Percentiles rank a stretch among this genome's conserved stretches.
phyloP scores from a whole-genome alignment of 1,139 yeast genomes.

The Scheffersomyces illinoinensis region DNA sequence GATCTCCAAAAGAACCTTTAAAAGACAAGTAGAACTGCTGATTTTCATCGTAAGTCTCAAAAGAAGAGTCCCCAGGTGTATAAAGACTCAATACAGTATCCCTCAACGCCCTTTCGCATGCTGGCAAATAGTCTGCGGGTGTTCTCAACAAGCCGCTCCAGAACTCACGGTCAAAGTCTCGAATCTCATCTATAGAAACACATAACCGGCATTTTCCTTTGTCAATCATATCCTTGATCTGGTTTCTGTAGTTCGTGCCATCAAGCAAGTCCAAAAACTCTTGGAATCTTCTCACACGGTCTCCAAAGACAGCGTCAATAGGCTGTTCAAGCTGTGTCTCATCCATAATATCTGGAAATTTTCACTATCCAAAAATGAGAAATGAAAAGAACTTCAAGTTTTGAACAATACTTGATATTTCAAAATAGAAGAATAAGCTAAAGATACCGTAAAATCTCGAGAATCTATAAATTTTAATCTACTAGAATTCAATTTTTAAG shows the following conservation, averaged over 20 bases:
- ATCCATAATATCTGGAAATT: constrained; percentile 15
- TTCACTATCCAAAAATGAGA: background rate
- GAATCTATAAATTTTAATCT: background rate
- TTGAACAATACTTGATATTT: background rate
- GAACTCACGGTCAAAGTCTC: constrained; percentile 77
- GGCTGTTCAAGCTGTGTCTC: constrained; percentile 32
- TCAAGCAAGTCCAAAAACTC: constrained; percentile 72
- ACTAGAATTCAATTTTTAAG: background rate
- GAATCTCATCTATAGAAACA: constrained; percentile 81
- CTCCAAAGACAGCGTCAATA: constrained; percentile 59
- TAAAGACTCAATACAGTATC: constrained; percentile 74
- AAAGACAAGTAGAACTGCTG: constrained; percentile 78
- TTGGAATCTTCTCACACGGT: constrained; percentile 83
- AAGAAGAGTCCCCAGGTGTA: constrained; percentile 54
- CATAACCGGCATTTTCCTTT: constrained; percentile 66
- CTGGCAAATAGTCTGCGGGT: constrained; percentile 88
- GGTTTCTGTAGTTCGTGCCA: constrained; percentile 62
- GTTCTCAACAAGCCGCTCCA: constrained; percentile 75
- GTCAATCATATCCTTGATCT: constrained; percentile 69
- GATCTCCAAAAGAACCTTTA: constrained; percentile 90
- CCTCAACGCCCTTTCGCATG: constrained; percentile 83
- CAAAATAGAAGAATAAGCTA: background rate
- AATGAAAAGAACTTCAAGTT: background rate
- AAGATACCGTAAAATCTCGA: background rate
- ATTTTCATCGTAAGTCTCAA: constrained; percentile 55